A percentile compares a stretch with the other conserved stretches of the same genome.
These are phyloP conservation scores for Astrocystis sublimbata DNA, from an alignment of 495 filamentous ascomycete genomes.

Conservation along the genomic window DNA sequence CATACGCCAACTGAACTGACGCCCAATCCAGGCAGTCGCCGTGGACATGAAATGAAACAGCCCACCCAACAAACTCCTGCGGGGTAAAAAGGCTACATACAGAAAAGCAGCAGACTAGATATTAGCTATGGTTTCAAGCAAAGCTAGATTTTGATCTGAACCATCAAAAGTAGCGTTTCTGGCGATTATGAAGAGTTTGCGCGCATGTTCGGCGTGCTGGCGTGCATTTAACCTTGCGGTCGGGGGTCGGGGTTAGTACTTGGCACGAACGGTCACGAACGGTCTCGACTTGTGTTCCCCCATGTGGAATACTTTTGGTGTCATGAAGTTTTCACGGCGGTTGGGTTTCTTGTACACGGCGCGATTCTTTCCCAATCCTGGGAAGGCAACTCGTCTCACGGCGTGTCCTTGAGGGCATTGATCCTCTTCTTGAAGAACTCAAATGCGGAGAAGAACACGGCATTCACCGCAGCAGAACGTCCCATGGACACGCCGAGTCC, in stretches of 20 bases:
- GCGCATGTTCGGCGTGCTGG: no score
- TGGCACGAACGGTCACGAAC: conserved; percentile 8
- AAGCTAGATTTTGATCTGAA: no score
- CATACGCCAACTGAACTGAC: neutral
- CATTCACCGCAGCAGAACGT: conserved; percentile 71
- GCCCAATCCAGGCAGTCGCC: no score
- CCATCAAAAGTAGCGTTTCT: no score
- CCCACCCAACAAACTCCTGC: no score
- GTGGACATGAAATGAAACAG: no score
- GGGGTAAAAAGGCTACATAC: no score
- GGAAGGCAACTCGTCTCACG: neutral
- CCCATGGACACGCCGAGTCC: conserved; percentile 79
- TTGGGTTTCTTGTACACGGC: neutral
- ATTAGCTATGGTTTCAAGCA: no score
- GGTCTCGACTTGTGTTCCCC: conserved; percentile 6
- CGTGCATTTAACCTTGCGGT: no score
- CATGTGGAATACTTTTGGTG: conserved; percentile 11
- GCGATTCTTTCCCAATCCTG: neutral
- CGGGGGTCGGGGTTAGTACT: neutral
- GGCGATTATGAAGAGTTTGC: no score
- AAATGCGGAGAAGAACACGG: conserved; percentile 77
- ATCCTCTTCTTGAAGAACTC: conserved; percentile 74
- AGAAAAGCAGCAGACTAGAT: no score
- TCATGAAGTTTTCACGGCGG: neutral
- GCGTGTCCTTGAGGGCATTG: conserved; percentile 54